These are phyloP conservation scores for Penicillium sclerotigenum DNA, from an alignment of 2,329 filamentous ascomycete genomes.

Conservation along the genomic window DNA sequence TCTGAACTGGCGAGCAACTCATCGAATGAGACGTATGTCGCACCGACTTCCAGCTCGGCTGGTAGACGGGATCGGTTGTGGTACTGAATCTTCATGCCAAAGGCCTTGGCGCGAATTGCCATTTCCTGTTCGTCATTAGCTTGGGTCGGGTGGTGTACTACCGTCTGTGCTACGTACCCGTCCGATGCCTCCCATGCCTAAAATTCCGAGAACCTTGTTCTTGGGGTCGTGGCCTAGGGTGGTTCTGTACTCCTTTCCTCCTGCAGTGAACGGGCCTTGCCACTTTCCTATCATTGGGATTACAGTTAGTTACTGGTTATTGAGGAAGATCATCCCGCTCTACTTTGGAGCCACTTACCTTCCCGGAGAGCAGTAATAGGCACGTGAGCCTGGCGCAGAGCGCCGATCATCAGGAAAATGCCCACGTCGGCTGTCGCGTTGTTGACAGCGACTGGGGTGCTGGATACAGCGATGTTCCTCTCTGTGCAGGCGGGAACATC, in stretches of 20 bases:
- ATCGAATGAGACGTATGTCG: constrained; percentile 47
- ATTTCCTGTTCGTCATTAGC: constrained; percentile 38
- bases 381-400: constrained; percentile 44
- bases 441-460: constrained; percentile 47
- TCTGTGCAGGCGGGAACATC: constrained; percentile 54
- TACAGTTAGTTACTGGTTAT: background rate
- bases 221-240: constrained; percentile 45
- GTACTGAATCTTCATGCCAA: constrained; percentile 49
- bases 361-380: constrained; percentile 42
- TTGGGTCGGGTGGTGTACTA: background rate
- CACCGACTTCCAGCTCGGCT: constrained; percentile 41
- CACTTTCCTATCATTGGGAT: constrained; percentile 33
- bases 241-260: constrained; percentile 15
- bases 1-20: constrained; percentile 46
- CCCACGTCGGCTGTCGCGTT: constrained; percentile 48
- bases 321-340: no score
- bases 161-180: constrained; percentile 32
- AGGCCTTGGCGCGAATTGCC: constrained; percentile 44
- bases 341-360: constrained; percentile 26
- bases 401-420: constrained; percentile 49
- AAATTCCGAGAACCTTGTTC: constrained; percentile 46
- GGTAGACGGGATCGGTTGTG: constrained; percentile 46
- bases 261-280: constrained; percentile 33
- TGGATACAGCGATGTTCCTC: constrained; percentile 43
- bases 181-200: constrained; percentile 50